Conservation (phyloP, 1,139 yeast species). For the Lodderomyces orthopsilosis region DNA sequence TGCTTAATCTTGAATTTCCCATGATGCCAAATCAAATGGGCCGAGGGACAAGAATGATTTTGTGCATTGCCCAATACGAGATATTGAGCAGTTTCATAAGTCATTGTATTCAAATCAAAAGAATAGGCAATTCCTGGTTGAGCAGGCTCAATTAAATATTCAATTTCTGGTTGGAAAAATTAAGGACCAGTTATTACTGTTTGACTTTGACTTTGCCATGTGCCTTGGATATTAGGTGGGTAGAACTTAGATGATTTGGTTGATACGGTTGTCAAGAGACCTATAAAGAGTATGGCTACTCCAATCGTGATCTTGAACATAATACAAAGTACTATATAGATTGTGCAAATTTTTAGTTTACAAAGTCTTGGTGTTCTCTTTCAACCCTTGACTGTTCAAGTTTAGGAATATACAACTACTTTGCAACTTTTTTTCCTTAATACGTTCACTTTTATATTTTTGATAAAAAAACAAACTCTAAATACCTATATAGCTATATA, state of each 20-base stretch:
- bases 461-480: neutral
- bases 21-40: slow-evolving; percentile 30
- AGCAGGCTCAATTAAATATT: slow-evolving; percentile 27
- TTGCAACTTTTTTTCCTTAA: neutral
- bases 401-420: neutral
- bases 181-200: slow-evolving; percentile 29
- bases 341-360: too few species aligned
- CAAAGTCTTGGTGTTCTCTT: too few species aligned
- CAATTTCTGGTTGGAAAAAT: slow-evolving; percentile 29
- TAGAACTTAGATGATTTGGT: neutral
- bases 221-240: slow-evolving; percentile 18
- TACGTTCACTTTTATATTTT: neutral
- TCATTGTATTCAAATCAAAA: slow-evolving; percentile 24
- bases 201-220: slow-evolving; percentile 28
- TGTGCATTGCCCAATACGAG: slow-evolving; percentile 22
- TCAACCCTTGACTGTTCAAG: neutral
- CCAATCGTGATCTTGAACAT: too few species aligned
- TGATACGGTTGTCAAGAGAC: neutral
- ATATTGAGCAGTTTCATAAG: slow-evolving; percentile 30
- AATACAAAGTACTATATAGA: too few species aligned
- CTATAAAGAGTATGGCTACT: neutral
- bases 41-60: slow-evolving; percentile 28
- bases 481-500: slow-evolving; percentile 1
- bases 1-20: slow-evolving; percentile 19
- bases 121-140: slow-evolving; percentile 33